phyloP scores from a whole-genome alignment of 108 stramenopile genomes.

The Epipyxis sp. region DNA sequence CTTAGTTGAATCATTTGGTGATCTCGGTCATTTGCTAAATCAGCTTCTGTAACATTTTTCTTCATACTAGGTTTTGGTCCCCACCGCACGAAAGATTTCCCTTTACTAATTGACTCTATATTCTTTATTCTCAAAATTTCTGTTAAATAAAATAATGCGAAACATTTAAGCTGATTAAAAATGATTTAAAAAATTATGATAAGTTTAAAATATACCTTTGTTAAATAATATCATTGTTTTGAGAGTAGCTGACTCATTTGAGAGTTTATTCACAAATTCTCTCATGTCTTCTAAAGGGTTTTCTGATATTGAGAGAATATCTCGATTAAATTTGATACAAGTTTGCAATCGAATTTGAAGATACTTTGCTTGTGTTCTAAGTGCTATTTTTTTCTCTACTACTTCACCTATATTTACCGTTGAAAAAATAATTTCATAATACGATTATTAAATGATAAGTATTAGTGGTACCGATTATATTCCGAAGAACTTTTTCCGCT shows the following conservation, averaged over 20 bases:
- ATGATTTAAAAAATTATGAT: no score
- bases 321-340: not conserved
- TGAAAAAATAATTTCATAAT: no score
- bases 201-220: no score
- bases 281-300: not conserved
- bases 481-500: not conserved
- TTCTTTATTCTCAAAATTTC: not conserved
- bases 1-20: not conserved
- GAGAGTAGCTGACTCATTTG: not conserved
- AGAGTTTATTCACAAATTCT: not conserved
- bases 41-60: not conserved
- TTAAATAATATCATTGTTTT: conserved; percentile 3
- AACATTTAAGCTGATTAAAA: no score
- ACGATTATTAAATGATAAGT: no score
- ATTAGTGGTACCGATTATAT: no score
- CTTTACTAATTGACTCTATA: not conserved
- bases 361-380: not conserved
- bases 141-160: no score
- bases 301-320: not conserved
- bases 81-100: not conserved
- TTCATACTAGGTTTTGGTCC: not conserved
- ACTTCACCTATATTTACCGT: no score
- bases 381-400: not conserved
- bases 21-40: not conserved
- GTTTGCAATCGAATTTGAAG: not conserved